Evolutionary conservation across 2,329 filamentous ascomycete species (phyloP).

Genomic region (Periconia sp.): DNA sequence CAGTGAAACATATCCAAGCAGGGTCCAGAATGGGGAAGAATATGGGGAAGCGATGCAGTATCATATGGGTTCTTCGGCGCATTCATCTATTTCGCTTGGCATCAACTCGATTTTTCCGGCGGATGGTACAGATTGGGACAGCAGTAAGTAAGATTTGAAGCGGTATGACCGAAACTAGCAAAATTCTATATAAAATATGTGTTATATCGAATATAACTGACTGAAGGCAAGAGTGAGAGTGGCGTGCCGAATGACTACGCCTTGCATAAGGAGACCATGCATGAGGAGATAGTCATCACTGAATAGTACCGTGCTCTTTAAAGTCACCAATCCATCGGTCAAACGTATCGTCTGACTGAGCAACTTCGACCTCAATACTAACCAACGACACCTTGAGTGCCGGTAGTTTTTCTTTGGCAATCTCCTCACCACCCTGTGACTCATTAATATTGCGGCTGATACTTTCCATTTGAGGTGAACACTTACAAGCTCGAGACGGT

Average conservation of each 20-base stretch:
- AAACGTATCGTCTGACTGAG: constrained; percentile 16
- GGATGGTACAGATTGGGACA: background rate
- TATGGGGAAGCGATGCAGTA: background rate
- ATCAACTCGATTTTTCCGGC: background rate
- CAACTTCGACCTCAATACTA: constrained; percentile 15
- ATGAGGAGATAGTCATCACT: background rate
- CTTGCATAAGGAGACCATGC: background rate
- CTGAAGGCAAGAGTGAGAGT: background rate
- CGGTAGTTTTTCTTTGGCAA: constrained; percentile 11
- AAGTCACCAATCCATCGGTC: constrained; percentile 20
- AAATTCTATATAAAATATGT: background rate
- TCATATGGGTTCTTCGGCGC: constrained; percentile 5
- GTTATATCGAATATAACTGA: background rate
- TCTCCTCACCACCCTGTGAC: constrained; percentile 12
- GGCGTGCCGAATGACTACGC: background rate
- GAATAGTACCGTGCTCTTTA: constrained; percentile 11
- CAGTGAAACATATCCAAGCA: constrained; percentile 1
- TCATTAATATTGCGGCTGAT: background rate
- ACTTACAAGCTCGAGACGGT: constrained; percentile 16
- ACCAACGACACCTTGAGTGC: constrained; percentile 14
- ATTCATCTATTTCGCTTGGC: constrained; percentile 8
- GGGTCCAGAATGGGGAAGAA: background rate
- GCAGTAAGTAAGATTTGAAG: background rate
- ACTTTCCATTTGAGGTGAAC: background rate
- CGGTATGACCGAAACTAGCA: background rate